These are phyloP conservation scores for Cercospora berteroae DNA, from an alignment of 2,329 filamentous ascomycete genomes.

Conservation along the genomic window DNA sequence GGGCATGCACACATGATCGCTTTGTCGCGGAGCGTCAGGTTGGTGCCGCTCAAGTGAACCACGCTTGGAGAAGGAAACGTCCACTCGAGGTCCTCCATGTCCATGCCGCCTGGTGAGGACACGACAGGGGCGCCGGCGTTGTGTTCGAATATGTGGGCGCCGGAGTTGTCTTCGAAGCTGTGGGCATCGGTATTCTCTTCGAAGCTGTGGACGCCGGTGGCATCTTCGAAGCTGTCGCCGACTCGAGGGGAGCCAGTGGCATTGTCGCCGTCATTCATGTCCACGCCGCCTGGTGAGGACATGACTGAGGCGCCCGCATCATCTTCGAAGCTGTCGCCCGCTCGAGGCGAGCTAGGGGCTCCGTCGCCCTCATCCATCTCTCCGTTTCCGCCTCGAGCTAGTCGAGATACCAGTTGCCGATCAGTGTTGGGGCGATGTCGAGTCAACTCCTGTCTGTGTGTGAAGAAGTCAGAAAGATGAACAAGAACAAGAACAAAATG, in stretches of 20 bases:
- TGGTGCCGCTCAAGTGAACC: not conserved
- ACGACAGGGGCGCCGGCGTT: not conserved
- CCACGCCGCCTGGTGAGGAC: not conserved
- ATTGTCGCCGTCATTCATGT: constrained; percentile 7
- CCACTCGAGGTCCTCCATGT: not conserved
- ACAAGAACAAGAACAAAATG: too few species aligned
- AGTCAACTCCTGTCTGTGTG: not conserved
- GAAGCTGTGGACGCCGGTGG: not conserved
- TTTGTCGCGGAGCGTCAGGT: not conserved
- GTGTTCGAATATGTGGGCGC: not conserved
- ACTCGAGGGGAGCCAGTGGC: not conserved
- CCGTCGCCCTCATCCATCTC: constrained; percentile 6
- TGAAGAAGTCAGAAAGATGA: not conserved
- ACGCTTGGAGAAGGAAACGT: not conserved
- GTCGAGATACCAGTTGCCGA: not conserved
- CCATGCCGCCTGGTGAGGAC: not conserved
- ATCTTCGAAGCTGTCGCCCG: not conserved
- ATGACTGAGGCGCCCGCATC: not conserved
- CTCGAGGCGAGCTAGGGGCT: not conserved
- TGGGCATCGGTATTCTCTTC: not conserved
- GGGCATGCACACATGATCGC: constrained; percentile 20
- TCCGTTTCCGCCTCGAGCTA: not conserved
- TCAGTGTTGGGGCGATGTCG: not conserved
- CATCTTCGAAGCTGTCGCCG: not conserved
- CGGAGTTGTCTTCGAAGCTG: not conserved